Evolutionary conservation across 495 filamentous ascomycete species (phyloP).

Genomic region (Penicillium bovifimosum): DNA sequence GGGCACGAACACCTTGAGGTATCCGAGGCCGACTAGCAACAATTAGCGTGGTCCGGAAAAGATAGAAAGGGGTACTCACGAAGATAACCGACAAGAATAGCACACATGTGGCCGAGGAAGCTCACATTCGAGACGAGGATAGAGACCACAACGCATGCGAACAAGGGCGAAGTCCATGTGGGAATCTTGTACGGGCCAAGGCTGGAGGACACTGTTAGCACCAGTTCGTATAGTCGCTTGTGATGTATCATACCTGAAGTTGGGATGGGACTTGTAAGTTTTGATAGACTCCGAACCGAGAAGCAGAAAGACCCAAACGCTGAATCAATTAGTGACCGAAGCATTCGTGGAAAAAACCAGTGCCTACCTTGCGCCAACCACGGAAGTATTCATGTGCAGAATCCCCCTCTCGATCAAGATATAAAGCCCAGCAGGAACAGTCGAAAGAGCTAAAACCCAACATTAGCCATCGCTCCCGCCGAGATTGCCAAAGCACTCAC

Average conservation of each 20-base stretch:
- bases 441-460: conserved; percentile 58
- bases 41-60: conserved; percentile 8
- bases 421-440: conserved; percentile 69
- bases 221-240: neutral
- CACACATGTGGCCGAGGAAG: conserved; percentile 80
- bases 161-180: conserved; percentile 84
- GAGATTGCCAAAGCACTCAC: conserved; percentile 51
- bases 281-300: conserved; percentile 79
- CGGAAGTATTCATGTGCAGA: conserved; percentile 57
- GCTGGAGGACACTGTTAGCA: conserved; percentile 16
- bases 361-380: conserved; percentile 79
- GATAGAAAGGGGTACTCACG: conserved; percentile 48
- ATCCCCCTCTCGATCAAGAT: conserved; percentile 62
- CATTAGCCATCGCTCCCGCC: conserved; percentile 10
- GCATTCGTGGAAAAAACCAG: neutral
- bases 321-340: conserved; percentile 26
- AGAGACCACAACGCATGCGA: conserved; percentile 61
- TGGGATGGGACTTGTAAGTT: conserved; percentile 66
- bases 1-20: conserved; percentile 75
- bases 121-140: conserved; percentile 75
- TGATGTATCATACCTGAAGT: conserved; percentile 50
- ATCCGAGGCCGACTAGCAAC: conserved; percentile 68
- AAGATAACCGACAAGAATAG: conserved; percentile 73
- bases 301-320: conserved; percentile 88
- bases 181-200: conserved; percentile 69